Base-by-base conservation (phyloP, 202 grass and related monocot species). In the Sporobolus alterniflorus region DNA sequence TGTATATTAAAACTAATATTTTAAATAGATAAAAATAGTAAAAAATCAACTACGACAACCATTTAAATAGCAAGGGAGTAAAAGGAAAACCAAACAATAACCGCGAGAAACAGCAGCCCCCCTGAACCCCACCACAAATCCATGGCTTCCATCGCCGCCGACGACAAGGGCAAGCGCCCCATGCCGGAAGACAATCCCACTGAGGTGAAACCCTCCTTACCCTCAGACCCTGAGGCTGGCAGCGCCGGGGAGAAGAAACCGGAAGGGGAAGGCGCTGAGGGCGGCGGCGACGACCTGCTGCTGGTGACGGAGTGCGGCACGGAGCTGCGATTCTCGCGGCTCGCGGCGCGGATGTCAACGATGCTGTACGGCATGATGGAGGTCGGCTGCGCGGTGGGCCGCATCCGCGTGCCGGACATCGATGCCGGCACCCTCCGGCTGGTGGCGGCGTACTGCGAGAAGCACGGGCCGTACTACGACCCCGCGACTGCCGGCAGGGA, bases 391-490 rank as follows among this genome's bases (percentile, higher is more conserved):
- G 47, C 79, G 7, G 30, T 13, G 5, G 69, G 55, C 7, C 26
- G 9, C 69, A 54, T 90, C 79, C 83, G 62, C 39, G 3, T 86
- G 43, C 6, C 3, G 9, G 30, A 13, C 30, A 78, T 86, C 74
- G 14, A 41, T 30, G 32, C 57, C 34, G 43, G 69, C 33, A 55
- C 54, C n/a, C 79, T 92, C 81, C 39, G 24, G 22, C 29, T 76
- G 24, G 56, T 81, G 47, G 44, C 46, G 11, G 16, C 82, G 18
- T 90, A 87, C 75, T 90, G 75, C 64, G 71, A 63, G 70, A 70
- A 51, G 41, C 90, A 92, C 30, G 79, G 50, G 14, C 75, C 87
- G 11, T 5, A 66, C 81, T 83, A 75, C 69, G 76, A 80, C 74
- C 62, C 65, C 7, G 74, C 18, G 17, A 71, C 77, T 17, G 74